These are phyloP conservation scores for Suzukiozyma palmioleophila DNA, from an alignment of 1,139 yeast species.

Conservation along the genomic window DNA sequence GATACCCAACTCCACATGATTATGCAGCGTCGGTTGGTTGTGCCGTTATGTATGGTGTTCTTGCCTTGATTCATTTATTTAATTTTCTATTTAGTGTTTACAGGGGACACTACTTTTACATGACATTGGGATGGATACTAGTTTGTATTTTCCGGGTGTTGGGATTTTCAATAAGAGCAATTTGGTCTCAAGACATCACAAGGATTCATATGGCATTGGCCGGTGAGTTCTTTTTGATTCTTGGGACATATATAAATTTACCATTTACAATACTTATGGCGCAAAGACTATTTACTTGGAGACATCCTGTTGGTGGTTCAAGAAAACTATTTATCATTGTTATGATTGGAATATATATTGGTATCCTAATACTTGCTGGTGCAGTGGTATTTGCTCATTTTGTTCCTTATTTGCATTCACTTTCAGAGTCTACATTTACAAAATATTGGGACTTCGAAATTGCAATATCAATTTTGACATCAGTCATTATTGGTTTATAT, in stretches of 20 bases:
- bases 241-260: constrained; percentile 30
- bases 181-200: constrained; percentile 27
- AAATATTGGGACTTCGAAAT: constrained; percentile 27
- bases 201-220: constrained; percentile 25
- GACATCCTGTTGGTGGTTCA: constrained; percentile 34
- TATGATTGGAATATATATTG: constrained; percentile 28
- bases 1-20: constrained; percentile 27
- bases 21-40: constrained; percentile 29
- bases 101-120: constrained; percentile 34
- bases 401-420: constrained; percentile 29
- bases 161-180: constrained; percentile 29
- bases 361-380: constrained; percentile 27
- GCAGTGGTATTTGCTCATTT: constrained; percentile 32
- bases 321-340: not conserved
- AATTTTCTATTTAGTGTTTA: constrained; percentile 27
- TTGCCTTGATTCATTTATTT: constrained; percentile 21
- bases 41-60: constrained; percentile 23
- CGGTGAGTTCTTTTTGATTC: constrained; percentile 29
- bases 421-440: constrained; percentile 18
- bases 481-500: constrained; percentile 29
- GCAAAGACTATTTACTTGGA: constrained; percentile 42
- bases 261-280: constrained; percentile 38
- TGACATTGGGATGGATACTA: constrained; percentile 28
- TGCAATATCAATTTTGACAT: too few species aligned
- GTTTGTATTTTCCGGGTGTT: constrained; percentile 25